Conservation (phyloP, 1,284 basidiomycete species). For the Malassezia furfur region DNA sequence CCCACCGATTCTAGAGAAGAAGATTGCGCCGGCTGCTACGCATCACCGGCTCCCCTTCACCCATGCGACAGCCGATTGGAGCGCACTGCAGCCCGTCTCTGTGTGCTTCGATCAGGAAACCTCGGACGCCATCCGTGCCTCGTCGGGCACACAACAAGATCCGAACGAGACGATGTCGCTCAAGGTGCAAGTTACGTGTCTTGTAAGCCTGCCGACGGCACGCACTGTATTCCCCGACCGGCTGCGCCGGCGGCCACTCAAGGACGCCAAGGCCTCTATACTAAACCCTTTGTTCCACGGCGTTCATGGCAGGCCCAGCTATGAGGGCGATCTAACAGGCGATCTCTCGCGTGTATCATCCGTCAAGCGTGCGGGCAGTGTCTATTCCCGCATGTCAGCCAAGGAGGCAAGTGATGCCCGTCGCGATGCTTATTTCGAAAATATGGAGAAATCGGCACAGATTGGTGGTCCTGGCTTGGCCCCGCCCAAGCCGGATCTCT, state of each 20-base stretch:
- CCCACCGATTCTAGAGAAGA: background rate
- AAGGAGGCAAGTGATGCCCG: constrained; percentile 9
- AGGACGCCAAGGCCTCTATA: background rate
- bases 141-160: no score
- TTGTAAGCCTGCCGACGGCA: constrained; percentile 6
- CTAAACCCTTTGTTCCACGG: background rate
- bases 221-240: constrained; percentile 3
- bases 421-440: constrained; percentile 2
- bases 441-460: background rate
- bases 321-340: background rate
- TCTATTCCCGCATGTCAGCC: background rate
- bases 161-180: background rate
- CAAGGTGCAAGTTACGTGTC: constrained; percentile 4
- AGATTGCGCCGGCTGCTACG: background rate
- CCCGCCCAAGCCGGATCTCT: background rate
- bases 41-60: background rate
- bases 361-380: background rate
- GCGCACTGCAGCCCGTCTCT: constrained; percentile 2
- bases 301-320: background rate
- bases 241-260: background rate
- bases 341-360: background rate
- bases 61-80: background rate
- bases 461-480: background rate
- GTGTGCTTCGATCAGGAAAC: constrained; percentile 3
- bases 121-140: background rate